phyloP scores from a whole-genome alignment of 805 yeast genomes.

The Ogataea kodamae region DNA sequence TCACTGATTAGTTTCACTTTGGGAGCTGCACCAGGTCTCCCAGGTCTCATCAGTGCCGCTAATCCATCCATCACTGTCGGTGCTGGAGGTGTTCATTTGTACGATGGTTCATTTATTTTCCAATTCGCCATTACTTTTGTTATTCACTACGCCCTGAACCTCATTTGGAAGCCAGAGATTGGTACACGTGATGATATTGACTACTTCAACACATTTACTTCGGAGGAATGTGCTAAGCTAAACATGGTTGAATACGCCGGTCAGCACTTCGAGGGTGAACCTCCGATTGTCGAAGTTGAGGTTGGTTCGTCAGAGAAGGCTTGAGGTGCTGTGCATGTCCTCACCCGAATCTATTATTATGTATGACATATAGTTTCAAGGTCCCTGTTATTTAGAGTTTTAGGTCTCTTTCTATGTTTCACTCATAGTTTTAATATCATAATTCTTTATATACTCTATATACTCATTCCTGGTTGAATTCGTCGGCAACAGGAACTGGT shows the following conservation, averaged over 20 bases:
- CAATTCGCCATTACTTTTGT: constrained; percentile 39
- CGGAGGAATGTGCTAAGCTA: constrained; percentile 30
- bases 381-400: too few species aligned
- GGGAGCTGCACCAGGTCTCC: constrained; percentile 46
- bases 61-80: constrained; percentile 19
- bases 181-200: constrained; percentile 32
- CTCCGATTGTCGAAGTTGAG: too few species aligned
- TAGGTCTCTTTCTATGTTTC: too few species aligned
- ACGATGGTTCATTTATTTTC: constrained; percentile 41
- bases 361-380: too few species aligned
- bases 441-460: background rate
- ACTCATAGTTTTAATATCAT: too few species aligned
- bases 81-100: constrained; percentile 40
- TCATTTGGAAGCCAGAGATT: constrained; percentile 27
- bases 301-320: too few species aligned
- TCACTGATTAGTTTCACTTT: constrained; percentile 37
- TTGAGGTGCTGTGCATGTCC: too few species aligned
- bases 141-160: constrained; percentile 33
- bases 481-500: constrained; percentile 14
- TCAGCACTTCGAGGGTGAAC: constrained; percentile 5
- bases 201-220: constrained; percentile 30
- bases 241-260: constrained; percentile 26
- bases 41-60: constrained; percentile 41
- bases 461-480: constrained; percentile 2
- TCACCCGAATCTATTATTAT: too few species aligned